Percentiles rank a stretch among this genome's conserved stretches.
Evolutionary conservation across 352 stramenopile genomes (phyloP).

Genomic region (Pythium phragmitis): DNA sequence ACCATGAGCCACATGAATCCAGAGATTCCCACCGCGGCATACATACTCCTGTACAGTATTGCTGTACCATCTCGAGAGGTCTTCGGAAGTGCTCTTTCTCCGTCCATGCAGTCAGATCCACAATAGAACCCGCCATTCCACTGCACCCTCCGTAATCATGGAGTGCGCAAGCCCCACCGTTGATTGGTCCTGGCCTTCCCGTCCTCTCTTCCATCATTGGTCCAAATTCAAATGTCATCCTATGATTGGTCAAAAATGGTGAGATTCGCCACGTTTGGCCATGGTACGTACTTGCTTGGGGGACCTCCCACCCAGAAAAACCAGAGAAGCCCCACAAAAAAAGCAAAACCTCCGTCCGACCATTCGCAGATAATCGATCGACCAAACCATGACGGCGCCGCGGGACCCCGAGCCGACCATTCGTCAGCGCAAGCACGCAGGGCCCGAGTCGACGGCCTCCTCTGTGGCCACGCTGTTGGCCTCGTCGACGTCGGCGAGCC

Average conservation of each 20-base stretch:
- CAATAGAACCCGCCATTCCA: background rate
- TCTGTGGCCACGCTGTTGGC: background rate
- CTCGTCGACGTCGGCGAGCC: background rate
- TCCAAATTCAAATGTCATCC: background rate
- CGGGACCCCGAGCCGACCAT: background rate
- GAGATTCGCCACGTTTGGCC: background rate
- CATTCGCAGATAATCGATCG: background rate
- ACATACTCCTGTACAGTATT: too few species aligned
- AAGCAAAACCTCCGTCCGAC: background rate
- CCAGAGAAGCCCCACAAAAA: background rate
- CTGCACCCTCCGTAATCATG: background rate
- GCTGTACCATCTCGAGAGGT: too few species aligned
- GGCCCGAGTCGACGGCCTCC: background rate
- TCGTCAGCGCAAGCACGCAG: slow-evolving; percentile 17
- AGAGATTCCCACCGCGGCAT: too few species aligned
- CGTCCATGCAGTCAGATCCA: too few species aligned
- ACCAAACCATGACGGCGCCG: background rate
- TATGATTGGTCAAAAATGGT: background rate
- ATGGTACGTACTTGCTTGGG: background rate
- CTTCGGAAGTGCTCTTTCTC: too few species aligned
- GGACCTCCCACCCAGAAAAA: background rate
- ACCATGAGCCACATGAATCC: too few species aligned
- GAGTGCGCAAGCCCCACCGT: background rate
- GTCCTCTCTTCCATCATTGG: background rate
- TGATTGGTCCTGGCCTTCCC: background rate